A percentile compares a stretch with the other conserved stretches of the same genome.
phyloP scores from a whole-genome alignment of 345 rosid genomes.

The Citrus reticulata region DNA sequence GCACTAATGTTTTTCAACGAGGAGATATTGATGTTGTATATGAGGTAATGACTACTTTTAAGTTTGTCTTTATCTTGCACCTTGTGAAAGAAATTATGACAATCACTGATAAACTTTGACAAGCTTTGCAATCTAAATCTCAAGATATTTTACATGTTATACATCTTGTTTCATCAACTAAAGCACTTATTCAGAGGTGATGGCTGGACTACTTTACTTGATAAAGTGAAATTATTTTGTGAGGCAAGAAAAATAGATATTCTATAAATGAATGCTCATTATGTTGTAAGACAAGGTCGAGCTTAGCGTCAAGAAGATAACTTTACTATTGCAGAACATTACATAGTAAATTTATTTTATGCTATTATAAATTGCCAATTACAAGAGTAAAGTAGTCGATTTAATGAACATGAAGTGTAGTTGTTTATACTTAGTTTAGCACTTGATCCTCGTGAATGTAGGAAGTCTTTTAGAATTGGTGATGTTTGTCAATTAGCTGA shows the following conservation, averaged over 20 bases:
- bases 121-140: background rate
- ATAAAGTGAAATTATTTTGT: background rate
- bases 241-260: background rate
- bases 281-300: background rate
- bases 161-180: background rate
- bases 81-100: background rate
- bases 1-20: background rate
- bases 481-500: background rate
- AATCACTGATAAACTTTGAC: background rate
- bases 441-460: background rate
- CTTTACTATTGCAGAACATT: background rate
- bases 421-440: background rate
- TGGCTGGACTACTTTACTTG: background rate
- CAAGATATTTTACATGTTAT: background rate
- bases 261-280: background rate
- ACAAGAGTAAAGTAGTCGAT: background rate
- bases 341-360: background rate
- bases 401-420: background rate
- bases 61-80: background rate
- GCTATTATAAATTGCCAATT: background rate
- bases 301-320: background rate
- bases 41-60: background rate
- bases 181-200: background rate
- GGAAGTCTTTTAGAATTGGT: background rate
- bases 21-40: background rate